phyloP scores from a whole-genome alignment of 352 stramenopile species.

The Pythium sukuiense region DNA sequence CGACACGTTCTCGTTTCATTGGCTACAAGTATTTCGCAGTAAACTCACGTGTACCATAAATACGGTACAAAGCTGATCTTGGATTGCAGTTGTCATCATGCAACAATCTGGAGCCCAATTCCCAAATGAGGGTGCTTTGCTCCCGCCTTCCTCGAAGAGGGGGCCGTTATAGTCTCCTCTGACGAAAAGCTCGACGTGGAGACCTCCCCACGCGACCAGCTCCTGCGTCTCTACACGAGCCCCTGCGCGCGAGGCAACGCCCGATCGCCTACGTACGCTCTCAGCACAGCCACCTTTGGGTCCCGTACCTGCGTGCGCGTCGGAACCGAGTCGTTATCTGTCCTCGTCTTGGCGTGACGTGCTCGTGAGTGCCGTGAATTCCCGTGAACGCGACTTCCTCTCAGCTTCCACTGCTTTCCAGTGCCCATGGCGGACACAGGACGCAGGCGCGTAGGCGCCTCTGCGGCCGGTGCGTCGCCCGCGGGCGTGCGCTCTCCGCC shows the following conservation, averaged over 20 bases:
- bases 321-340: background rate
- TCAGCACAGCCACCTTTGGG: too few species aligned
- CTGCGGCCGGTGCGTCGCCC: slow-evolving; percentile 1
- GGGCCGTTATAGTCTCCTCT: slow-evolving; percentile 18
- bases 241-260: background rate
- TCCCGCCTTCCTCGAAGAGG: slow-evolving; percentile 18
- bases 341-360: background rate
- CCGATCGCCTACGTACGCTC: background rate
- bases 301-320: background rate
- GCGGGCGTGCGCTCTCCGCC: slow-evolving; percentile 24
- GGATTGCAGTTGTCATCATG: background rate
- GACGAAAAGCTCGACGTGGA: slow-evolving; percentile 18
- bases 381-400: background rate
- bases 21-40: background rate
- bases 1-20: slow-evolving; percentile 12
- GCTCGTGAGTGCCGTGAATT: background rate
- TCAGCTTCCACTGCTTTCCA: too few species aligned
- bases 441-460: slow-evolving; percentile 21
- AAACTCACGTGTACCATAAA: slow-evolving; percentile 5
- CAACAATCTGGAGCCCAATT: slow-evolving; percentile 3
- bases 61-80: slow-evolving; percentile 14
- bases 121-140: slow-evolving; percentile 7
- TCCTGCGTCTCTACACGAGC: background rate
- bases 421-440: slow-evolving; percentile 22
- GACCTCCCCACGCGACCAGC: background rate